These are phyloP conservation scores for Sporothrix curviconia DNA, from an alignment of 2,329 filamentous ascomycete genomes.

Conservation along the genomic window DNA sequence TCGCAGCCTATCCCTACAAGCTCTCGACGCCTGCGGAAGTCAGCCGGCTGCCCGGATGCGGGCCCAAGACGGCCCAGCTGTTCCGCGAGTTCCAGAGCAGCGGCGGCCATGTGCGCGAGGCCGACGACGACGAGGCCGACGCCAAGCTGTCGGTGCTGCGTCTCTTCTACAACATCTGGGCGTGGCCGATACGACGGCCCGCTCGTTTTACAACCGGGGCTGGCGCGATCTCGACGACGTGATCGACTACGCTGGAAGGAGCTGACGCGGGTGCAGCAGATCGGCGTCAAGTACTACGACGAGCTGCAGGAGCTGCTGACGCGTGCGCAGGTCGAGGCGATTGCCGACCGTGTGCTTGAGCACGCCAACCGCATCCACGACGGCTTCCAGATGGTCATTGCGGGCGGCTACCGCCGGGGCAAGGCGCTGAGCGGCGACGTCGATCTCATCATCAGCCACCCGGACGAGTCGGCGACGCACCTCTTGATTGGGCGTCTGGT, in stretches of 20 bases:
- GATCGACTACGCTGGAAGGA: conserved; percentile 69
- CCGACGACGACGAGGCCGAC: conserved; percentile 57
- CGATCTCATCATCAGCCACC: conserved; percentile 78
- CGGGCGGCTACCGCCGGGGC: conserved; percentile 76
- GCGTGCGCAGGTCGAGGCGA: conserved; percentile 64
- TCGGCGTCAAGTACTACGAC: conserved; percentile 88
- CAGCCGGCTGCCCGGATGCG: conserved; percentile 66
- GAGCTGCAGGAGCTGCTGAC: conserved; percentile 71
- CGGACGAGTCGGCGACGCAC: conserved; percentile 59
- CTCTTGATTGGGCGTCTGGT: conserved; percentile 70
- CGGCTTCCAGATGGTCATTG: conserved; percentile 54
- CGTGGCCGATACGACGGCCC: conserved; percentile 75
- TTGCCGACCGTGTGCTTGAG: conserved; percentile 54
- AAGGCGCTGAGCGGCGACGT: conserved; percentile 72
- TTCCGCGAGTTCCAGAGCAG: conserved; percentile 66
- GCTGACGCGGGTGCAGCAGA: conserved; percentile 77
- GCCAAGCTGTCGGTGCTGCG: conserved; percentile 57
- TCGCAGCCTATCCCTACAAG: conserved; percentile 69
- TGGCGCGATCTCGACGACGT: conserved; percentile 85
- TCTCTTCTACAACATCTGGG: conserved; percentile 80
- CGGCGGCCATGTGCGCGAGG: conserved; percentile 53
- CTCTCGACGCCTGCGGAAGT: conserved; percentile 39
- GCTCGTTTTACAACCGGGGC: conserved; percentile 70
- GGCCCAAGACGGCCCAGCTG: conserved; percentile 68
- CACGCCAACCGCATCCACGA: conserved; percentile 60